A percentile compares a stretch with the other conserved stretches of the same genome.
Conservation (phyloP, 768 basidiomycete genomes). For the Suillus sp. region DNA sequence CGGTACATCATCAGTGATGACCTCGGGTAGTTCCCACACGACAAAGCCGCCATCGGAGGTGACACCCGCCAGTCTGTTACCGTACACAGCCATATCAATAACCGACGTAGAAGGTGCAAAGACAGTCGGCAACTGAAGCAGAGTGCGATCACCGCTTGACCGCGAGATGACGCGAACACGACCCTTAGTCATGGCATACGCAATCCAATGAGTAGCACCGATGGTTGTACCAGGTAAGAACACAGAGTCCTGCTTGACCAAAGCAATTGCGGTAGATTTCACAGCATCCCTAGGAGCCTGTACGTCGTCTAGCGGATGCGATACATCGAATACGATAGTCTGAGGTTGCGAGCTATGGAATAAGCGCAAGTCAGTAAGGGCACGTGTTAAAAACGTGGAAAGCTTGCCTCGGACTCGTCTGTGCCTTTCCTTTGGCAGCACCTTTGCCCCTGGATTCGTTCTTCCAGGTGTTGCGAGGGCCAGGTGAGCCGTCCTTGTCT, state of each 20-base stretch:
- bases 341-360: slow-evolving; percentile 59
- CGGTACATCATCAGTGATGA: slow-evolving; percentile 87
- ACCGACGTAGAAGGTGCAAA: slow-evolving; percentile 68
- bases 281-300: slow-evolving; percentile 76
- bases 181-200: slow-evolving; percentile 91
- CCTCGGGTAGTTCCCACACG: slow-evolving; percentile 82
- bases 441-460: slow-evolving; percentile 41
- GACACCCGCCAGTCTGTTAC: slow-evolving; percentile 80
- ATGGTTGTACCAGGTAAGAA: slow-evolving; percentile 88
- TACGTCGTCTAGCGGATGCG: slow-evolving; percentile 70
- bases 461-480: slow-evolving; percentile 50
- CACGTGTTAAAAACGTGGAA: not conserved
- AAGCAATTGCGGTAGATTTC: slow-evolving; percentile 88
- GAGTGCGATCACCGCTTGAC: slow-evolving; percentile 83
- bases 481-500: slow-evolving; percentile 75
- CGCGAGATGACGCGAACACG: slow-evolving; percentile 88
- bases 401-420: slow-evolving; percentile 59
- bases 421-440: slow-evolving; percentile 45
- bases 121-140: slow-evolving; percentile 70
- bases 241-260: slow-evolving; percentile 82
- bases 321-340: slow-evolving; percentile 74
- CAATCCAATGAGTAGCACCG: slow-evolving; percentile 90
- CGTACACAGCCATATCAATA: slow-evolving; percentile 84
- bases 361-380: slow-evolving; percentile 4
- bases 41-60: slow-evolving; percentile 89